Conservation (phyloP, 73 alveolate species). For the Paramecium sexaurelia region DNA sequence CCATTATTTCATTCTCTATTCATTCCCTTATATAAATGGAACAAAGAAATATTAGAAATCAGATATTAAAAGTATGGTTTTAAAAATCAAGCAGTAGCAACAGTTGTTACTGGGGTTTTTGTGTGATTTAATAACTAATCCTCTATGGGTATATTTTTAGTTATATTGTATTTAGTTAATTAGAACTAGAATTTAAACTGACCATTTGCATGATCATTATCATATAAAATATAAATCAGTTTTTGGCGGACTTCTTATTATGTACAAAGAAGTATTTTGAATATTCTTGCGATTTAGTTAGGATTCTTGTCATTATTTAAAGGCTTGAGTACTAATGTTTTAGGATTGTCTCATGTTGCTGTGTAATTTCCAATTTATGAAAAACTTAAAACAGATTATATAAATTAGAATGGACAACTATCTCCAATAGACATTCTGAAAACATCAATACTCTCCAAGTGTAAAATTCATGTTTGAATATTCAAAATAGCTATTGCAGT, state of each 20-base stretch:
- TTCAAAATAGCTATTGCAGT: slow-evolving; percentile 52
- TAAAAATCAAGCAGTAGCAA: slow-evolving; percentile 53
- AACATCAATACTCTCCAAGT: slow-evolving; percentile 61
- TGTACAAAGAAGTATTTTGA: slow-evolving; percentile 49
- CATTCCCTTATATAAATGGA: slow-evolving; percentile 57
- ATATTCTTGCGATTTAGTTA: slow-evolving; percentile 1
- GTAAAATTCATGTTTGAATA: neutral
- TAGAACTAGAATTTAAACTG: slow-evolving; percentile 56
- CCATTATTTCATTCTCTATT: slow-evolving; percentile 63
- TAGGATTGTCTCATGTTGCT: slow-evolving; percentile 69
- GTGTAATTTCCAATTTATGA: slow-evolving; percentile 66
- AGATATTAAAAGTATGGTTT: neutral
- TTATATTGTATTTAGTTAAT: neutral
- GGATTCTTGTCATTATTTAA: slow-evolving; percentile 62
- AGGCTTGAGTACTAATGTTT: slow-evolving; percentile 61
- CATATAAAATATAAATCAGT: slow-evolving; percentile 23
- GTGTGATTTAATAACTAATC: slow-evolving; percentile 68
- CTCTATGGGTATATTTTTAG: slow-evolving; percentile 62
- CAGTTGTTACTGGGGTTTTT: slow-evolving; percentile 55
- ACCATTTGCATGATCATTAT: slow-evolving; percentile 51
- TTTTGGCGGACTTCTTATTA: neutral
- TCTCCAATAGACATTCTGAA: slow-evolving; percentile 50
- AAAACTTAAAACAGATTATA: slow-evolving; percentile 30
- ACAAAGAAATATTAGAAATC: neutral
- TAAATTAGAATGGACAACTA: neutral